Conservation (phyloP, 208 protist species). For the Leishmania amazonensis region DNA sequence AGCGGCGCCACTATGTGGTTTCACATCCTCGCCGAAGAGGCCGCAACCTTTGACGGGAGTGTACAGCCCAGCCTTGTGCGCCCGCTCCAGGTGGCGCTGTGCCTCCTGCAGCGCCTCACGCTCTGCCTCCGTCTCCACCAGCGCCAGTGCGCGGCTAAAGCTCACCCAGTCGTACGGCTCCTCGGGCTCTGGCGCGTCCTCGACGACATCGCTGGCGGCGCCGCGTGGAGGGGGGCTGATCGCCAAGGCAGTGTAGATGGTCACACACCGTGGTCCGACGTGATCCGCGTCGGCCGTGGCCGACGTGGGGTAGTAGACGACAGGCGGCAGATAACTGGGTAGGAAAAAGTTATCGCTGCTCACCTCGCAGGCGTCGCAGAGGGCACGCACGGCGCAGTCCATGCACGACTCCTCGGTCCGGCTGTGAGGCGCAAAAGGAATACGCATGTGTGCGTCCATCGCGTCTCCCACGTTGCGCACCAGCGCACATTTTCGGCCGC, state of each 20-base stretch:
- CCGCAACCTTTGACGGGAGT: slow-evolving; percentile 54
- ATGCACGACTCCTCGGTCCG: slow-evolving; percentile 42
- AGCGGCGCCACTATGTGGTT: slow-evolving; percentile 4
- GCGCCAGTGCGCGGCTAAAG: slow-evolving; percentile 41
- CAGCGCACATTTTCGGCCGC: slow-evolving; percentile 85
- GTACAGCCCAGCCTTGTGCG: slow-evolving; percentile 64
- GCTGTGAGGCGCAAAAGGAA: slow-evolving; percentile 48
- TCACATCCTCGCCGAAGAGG: slow-evolving; percentile 68
- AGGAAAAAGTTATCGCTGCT: slow-evolving; percentile 86
- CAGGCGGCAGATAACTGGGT: slow-evolving; percentile 63
- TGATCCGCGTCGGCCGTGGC: neutral
- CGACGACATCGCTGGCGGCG: slow-evolving; percentile 50
- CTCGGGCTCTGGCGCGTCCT: slow-evolving; percentile 52
- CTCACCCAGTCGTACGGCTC: slow-evolving; percentile 88
- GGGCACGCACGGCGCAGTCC: slow-evolving; percentile 71
- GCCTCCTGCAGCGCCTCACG: slow-evolving; percentile 50
- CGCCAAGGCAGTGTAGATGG: slow-evolving; percentile 66
- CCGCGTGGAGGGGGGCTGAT: slow-evolving; percentile 60
- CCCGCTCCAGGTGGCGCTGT: slow-evolving; percentile 38
- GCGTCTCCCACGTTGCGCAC: slow-evolving; percentile 31
- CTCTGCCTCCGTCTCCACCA: slow-evolving; percentile 52
- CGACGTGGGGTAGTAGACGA: slow-evolving; percentile 51
- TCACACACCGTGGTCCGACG: slow-evolving; percentile 35
- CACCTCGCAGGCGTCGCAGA: slow-evolving; percentile 80
- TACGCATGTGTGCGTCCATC: slow-evolving; percentile 19